phyloP scores from a whole-genome alignment of 371 early-diverging fungal genomes.

The Mucor piriformis region DNA sequence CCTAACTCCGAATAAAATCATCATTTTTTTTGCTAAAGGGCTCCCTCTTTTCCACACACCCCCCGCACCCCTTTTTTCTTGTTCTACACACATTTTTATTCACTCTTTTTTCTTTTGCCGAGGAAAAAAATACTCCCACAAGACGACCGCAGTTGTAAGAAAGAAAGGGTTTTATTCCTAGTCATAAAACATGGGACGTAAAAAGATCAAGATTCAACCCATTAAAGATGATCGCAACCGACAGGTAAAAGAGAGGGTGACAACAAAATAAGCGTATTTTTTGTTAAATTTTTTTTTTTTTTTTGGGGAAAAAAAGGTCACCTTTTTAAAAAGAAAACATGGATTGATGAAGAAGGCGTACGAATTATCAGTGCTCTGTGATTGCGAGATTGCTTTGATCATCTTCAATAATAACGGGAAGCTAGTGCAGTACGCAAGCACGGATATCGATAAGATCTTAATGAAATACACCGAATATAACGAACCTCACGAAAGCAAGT shows the following conservation, averaged over 20 bases:
- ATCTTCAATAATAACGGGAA: slow-evolving; percentile 92
- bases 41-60: neutral
- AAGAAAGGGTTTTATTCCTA: no score
- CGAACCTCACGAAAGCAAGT: slow-evolving; percentile 52
- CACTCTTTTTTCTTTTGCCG: neutral
- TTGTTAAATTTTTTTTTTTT: no score
- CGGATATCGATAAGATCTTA: slow-evolving; percentile 91
- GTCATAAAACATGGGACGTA: slow-evolving; percentile 97
- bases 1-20: slow-evolving; percentile 6
- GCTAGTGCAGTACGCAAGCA: slow-evolving; percentile 89
- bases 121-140: no score
- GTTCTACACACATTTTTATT: slow-evolving; percentile 1
- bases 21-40: slow-evolving; percentile 2
- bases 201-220: slow-evolving; percentile 95
- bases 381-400: slow-evolving; percentile 94
- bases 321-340: slow-evolving; percentile 28
- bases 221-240: slow-evolving; percentile 94
- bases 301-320: slow-evolving; percentile 8
- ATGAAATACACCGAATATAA: slow-evolving; percentile 88
- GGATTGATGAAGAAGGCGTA: slow-evolving; percentile 99
- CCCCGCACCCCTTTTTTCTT: slow-evolving; percentile 6
- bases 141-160: no score
- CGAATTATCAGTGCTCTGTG: slow-evolving; percentile 96
- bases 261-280: no score
- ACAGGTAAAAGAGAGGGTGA: slow-evolving; percentile 59